A percentile compares a stretch with the other conserved stretches of the same genome.
These are phyloP conservation scores for Amborella trichopoda DNA, from an alignment of 164 flowering plant genomes.

Conservation along the genomic window DNA sequence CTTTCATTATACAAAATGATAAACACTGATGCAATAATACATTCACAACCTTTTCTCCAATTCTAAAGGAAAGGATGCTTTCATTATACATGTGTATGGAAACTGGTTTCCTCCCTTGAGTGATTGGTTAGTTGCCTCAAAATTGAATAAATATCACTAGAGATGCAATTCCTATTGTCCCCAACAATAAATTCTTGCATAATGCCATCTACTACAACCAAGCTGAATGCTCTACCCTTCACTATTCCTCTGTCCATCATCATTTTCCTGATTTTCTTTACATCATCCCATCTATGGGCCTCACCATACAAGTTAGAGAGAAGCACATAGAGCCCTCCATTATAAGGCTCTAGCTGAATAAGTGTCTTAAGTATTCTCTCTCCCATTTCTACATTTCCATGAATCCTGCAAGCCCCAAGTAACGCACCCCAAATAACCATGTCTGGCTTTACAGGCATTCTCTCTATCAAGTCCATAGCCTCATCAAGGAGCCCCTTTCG, in stretches of 20 bases:
- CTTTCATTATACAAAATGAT: too few relatives aligned
- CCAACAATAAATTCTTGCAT: slow-evolving; percentile 32
- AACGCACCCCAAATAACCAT: too few relatives aligned
- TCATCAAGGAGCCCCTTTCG: slow-evolving; percentile 31
- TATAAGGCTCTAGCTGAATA: slow-evolving; percentile 24
- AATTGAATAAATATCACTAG: slow-evolving; percentile 16
- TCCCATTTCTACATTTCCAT: slow-evolving; percentile 23
- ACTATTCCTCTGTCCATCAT: slow-evolving; percentile 27
- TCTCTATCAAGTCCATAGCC: slow-evolving; percentile 25
- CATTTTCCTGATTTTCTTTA: slow-evolving; percentile 29
- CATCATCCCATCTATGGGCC: slow-evolving; percentile 35
- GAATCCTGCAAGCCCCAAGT: slow-evolving; percentile 44
- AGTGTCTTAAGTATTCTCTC: slow-evolving; percentile 28
- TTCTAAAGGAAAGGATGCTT: too few relatives aligned
- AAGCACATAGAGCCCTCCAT: slow-evolving; percentile 35
- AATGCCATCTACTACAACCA: slow-evolving; percentile 27
- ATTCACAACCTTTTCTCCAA: too few relatives aligned
- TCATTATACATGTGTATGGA: too few relatives aligned
- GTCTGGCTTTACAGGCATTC: slow-evolving; percentile 44
- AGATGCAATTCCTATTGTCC: slow-evolving; percentile 25
- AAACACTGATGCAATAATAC: too few relatives aligned
- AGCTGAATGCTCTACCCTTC: slow-evolving; percentile 33
- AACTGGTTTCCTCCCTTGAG: too few relatives aligned
- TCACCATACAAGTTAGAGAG: slow-evolving; percentile 39
- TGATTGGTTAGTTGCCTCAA: slow-evolving; percentile 19